Base-by-base conservation (phyloP, 2,329 filamentous ascomycete genomes). In the Pestalotiopsis sp. region DNA sequence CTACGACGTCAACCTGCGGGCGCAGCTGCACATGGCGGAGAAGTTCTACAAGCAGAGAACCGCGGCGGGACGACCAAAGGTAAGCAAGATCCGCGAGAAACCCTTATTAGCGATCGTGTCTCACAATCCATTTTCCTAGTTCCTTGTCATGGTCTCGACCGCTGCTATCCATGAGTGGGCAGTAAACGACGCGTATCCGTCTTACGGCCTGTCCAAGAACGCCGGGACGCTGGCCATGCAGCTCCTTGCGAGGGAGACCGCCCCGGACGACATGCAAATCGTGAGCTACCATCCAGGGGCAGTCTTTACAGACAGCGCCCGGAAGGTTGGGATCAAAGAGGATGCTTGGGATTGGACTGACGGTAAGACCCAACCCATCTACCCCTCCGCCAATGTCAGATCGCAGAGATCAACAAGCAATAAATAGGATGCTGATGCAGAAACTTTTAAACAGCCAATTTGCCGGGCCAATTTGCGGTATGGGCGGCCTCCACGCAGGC, bases 241-340 rank as follows among this genome's bases (percentile, higher is more conserved):
- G 73, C 69, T 77, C 41, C 74, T 84, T 9, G 81, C 82, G 4
- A 71, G 77, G n/a, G 80, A 82, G 4, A 73, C 75, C 0, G 64
- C 74, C 1, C 67, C 76, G 0, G 75, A 77, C 11, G 66, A 75
- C 3, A 75, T 84, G 77, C 82, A 83, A 57, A 68, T 83, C 13
- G 41, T 83, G 13, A 81, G 73, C 49, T 82, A 80, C 63, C 79
- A 84, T 31, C 83, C 83, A 0, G 82, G 82, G 0, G 64, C 76
- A 3, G 74, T 84, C 1, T 78, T 75, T 49, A 82, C 80, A 1
- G 74, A 80, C 1, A 60, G 73, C 0, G 76, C 76, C 0, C 67
- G 70, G 56, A 49, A 11, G 23, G 52, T 11, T 14, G 64, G 56
- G 0, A 75, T 74, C 3, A 73, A 72, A 1, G 70, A 74, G 27